Evolutionary conservation across 768 basidiomycete genomes (phyloP), one percentile per base, ranked within the genome.

Genomic region (Kwoniella heveanensis): DNA sequence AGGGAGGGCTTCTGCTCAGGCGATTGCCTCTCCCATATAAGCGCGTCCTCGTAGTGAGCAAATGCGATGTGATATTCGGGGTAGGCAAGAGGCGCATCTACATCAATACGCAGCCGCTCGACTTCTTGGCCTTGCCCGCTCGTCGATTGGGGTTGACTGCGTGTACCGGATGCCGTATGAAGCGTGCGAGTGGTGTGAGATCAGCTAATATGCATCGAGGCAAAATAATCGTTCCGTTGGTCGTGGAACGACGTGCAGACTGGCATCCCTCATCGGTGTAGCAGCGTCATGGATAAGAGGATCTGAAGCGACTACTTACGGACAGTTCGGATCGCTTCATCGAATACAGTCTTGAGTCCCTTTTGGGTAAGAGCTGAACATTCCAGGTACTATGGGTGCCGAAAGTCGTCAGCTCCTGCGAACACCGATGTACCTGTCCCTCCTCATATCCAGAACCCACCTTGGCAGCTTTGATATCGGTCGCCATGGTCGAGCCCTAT

Each of bases 311-410:
- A 44, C 15, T 24, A 73, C 74, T 71, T 36, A 76, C 74, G 66
- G 70, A 78, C 78, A 7, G 75, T 74, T 51, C 74, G 64, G 65
- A 81, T 81, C 7, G 80, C 80, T 55, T 81, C 80, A 61, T 81
- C 80, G 64, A 81, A 81, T 48, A 81, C 79, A 13, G 73, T 74
- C 74, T 80, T 81, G 19, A 81, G 59, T 4, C 74, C 74, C 55
- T 77, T 77, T 61, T 81, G 80, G 6, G 79, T 81, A 52, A 80
- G 60, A 47, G 78, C 78, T 1, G 74, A 77, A 60, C 77, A 76
- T 58, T 77, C 74, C 27, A 77, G 64, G 68, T 77, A 78, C 77
- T 78, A 26, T 21, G 2, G 12, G 12, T 17, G 39, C 29, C 22
- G 26, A 37, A 1, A 46, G 15, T n/a, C 37, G 37, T 65, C 64